Percentiles rank a stretch among this genome's conserved stretches.
These are phyloP conservation scores for Sphaerobolus stellatus DNA, from an alignment of 1,284 basidiomycete genomes.

Conservation along the genomic window DNA sequence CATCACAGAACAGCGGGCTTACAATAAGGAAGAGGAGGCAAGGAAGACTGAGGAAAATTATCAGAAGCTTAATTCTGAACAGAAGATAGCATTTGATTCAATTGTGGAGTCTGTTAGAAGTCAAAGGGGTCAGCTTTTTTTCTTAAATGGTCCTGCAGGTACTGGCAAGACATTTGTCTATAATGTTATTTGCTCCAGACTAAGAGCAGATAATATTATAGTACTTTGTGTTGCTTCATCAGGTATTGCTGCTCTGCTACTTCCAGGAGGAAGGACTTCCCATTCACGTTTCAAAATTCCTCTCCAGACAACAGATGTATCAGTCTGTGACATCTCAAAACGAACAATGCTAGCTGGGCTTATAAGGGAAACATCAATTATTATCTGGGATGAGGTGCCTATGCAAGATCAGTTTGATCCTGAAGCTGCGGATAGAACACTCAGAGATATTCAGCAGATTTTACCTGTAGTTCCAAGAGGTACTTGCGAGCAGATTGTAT, in stretches of 20 bases:
- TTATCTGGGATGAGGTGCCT: slow-evolving; percentile 43
- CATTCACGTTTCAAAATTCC: slow-evolving; percentile 48
- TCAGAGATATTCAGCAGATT: slow-evolving; percentile 38
- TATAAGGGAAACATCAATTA: slow-evolving; percentile 24
- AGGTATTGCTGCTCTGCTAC: slow-evolving; percentile 43
- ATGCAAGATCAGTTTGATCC: slow-evolving; percentile 32
- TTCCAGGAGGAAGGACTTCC: slow-evolving; percentile 41
- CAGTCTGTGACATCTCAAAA: slow-evolving; percentile 34
- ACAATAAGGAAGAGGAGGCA: slow-evolving; percentile 25
- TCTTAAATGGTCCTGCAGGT: slow-evolving; percentile 47
- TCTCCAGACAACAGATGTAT: slow-evolving; percentile 31
- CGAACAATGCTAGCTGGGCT: slow-evolving; percentile 27
- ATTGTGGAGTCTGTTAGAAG: slow-evolving; percentile 33
- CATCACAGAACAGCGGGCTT: slow-evolving; percentile 40
- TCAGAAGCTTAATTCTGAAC: slow-evolving; percentile 37
- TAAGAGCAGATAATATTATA: slow-evolving; percentile 30
- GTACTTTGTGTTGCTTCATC: slow-evolving; percentile 47
- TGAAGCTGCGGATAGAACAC: slow-evolving; percentile 35
- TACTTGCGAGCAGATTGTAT: slow-evolving; percentile 28
- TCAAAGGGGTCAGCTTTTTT: slow-evolving; percentile 33
- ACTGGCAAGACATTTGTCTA: slow-evolving; percentile 51
- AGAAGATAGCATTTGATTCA: slow-evolving; percentile 32
- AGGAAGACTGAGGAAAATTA: slow-evolving; percentile 15
- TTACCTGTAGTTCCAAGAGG: slow-evolving; percentile 40
- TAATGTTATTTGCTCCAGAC: slow-evolving; percentile 35